Conservation (phyloP, 345 rosid species). For the Hypericum androsaemum region DNA sequence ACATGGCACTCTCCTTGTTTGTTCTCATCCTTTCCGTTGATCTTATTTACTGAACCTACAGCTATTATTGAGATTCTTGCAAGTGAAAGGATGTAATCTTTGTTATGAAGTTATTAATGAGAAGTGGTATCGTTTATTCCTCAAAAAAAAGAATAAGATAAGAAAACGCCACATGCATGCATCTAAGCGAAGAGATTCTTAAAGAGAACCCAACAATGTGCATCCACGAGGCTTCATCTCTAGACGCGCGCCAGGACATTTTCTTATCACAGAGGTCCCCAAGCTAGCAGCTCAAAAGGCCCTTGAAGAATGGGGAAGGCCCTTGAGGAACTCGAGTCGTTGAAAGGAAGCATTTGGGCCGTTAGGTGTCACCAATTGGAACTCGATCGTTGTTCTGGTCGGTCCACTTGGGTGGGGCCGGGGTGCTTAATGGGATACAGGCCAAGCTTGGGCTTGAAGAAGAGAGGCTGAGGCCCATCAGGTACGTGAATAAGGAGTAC, state of each 20-base stretch:
- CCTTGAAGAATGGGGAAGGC: slow-evolving; percentile 1
- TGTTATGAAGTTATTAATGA: too few relatives aligned
- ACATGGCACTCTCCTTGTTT: too few relatives aligned
- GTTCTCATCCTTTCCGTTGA: too few relatives aligned
- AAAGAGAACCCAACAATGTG: neutral
- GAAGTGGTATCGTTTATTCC: too few relatives aligned
- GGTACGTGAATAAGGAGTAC: slow-evolving; percentile 2
- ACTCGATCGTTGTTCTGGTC: slow-evolving; percentile 7
- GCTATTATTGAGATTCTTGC: too few relatives aligned
- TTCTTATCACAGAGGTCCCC: neutral
- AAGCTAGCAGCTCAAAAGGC: slow-evolving; percentile 1
- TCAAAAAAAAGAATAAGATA: too few relatives aligned
- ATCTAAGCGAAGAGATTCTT: neutral
- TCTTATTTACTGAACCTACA: too few relatives aligned
- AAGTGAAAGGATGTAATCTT: too few relatives aligned
- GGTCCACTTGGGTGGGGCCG: too few relatives aligned
- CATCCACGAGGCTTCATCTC: neutral
- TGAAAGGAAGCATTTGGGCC: neutral
- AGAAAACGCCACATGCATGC: too few relatives aligned
- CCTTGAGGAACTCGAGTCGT: too few relatives aligned
- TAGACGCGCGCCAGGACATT: slow-evolving; percentile 1
- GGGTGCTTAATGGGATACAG: neutral
- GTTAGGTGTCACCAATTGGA: neutral
- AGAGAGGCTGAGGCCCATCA: slow-evolving; percentile 2
- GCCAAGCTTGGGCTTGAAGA: neutral